A percentile compares a stretch with the other conserved stretches of the same genome.
These are phyloP conservation scores for Termitomyces sp. DNA, from an alignment of 768 basidiomycete species.

Conservation along the genomic window DNA sequence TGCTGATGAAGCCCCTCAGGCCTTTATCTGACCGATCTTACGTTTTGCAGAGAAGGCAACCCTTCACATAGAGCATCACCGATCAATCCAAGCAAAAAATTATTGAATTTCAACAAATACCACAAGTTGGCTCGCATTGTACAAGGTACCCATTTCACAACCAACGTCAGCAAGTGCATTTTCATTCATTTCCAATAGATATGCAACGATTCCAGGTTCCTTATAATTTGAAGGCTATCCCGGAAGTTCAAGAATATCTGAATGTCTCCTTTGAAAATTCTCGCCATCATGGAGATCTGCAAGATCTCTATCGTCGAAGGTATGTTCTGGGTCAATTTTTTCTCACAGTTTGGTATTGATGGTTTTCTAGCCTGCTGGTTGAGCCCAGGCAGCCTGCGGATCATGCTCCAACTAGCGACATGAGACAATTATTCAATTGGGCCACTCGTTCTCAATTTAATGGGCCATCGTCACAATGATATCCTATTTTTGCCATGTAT, in stretches of 20 bases:
- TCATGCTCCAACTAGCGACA: constrained; percentile 53
- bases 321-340: constrained; percentile 42
- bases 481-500: constrained; percentile 43
- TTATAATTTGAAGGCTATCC: constrained; percentile 83
- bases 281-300: constrained; percentile 72
- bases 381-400: constrained; percentile 82
- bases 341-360: constrained; percentile 7
- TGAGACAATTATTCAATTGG: constrained; percentile 80
- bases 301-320: constrained; percentile 86
- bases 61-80: constrained; percentile 81
- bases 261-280: constrained; percentile 69
- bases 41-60: constrained; percentile 95
- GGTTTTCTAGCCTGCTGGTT: constrained; percentile 56
- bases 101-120: constrained; percentile 97
- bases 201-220: constrained; percentile 90
- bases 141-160: constrained; percentile 47
- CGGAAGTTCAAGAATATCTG: constrained; percentile 82
- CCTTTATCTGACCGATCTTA: constrained; percentile 86
- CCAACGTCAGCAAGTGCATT: not conserved
- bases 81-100: constrained; percentile 62
- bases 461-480: constrained; percentile 21
- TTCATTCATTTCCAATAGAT: constrained; percentile 37
- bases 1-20: constrained; percentile 34
- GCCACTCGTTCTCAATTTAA: constrained; percentile 54
- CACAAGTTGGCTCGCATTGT: constrained; percentile 84